phyloP scores from a whole-genome alignment of 2,329 filamentous ascomycete genomes.

The Colletotrichum orchidophilum region DNA sequence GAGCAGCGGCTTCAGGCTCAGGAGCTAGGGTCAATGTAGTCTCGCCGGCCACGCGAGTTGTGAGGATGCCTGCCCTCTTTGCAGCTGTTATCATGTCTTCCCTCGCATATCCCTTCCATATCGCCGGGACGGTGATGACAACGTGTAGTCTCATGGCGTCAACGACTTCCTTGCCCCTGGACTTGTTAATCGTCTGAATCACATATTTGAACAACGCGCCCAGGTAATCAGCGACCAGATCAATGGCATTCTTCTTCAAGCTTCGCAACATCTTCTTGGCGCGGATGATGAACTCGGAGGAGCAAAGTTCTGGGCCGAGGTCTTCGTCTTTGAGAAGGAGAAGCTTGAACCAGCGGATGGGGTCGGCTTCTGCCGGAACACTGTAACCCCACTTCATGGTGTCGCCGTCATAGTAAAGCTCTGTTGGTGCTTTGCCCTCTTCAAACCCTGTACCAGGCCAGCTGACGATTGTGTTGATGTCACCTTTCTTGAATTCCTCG shows the following conservation, averaged over 20 bases:
- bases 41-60: conserved; percentile 35
- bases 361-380: conserved; percentile 34
- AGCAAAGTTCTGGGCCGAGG: conserved; percentile 35
- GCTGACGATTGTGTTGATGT: conserved; percentile 42
- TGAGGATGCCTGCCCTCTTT: conserved; percentile 47
- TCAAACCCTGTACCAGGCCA: conserved; percentile 41
- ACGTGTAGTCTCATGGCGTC: conserved; percentile 43
- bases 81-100: conserved; percentile 48
- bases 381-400: conserved; percentile 44
- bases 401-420: conserved; percentile 36
- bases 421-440: conserved; percentile 43
- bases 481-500: conserved; percentile 32
- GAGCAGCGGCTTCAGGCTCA: conserved; percentile 55
- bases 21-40: conserved; percentile 47
- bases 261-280: background rate
- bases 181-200: conserved; percentile 38
- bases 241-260: conserved; percentile 36
- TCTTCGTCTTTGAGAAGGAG: conserved; percentile 46
- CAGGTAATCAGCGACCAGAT: conserved; percentile 45
- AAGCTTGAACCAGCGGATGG: conserved; percentile 53
- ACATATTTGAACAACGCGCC: conserved; percentile 44
- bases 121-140: conserved; percentile 54
- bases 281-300: conserved; percentile 35
- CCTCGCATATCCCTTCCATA: conserved; percentile 52
- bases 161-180: conserved; percentile 37